phyloP scores from a whole-genome alignment of 2,329 filamentous ascomycete species.

The Fusarium anthophilum region DNA sequence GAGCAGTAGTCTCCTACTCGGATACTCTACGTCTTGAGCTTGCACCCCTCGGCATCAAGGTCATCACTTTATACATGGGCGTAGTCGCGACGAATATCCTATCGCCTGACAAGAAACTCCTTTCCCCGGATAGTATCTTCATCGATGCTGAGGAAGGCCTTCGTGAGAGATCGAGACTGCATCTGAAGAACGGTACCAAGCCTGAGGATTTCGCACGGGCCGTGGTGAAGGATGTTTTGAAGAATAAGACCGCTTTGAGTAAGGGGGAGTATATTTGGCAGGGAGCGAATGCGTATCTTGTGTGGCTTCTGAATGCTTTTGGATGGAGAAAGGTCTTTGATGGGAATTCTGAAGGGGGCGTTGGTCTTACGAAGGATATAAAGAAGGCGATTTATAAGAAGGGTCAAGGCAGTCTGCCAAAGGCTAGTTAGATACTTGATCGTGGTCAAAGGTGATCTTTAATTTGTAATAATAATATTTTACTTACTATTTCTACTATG shows the following conservation, averaged over 20 bases:
- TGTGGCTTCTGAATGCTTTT: slow-evolving; percentile 10
- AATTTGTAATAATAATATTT: neutral
- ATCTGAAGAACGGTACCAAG: neutral
- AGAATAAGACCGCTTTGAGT: neutral
- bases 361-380: neutral
- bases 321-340: neutral
- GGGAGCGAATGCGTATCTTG: neutral
- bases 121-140: neutral
- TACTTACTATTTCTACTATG: no score
- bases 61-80: slow-evolving; percentile 10
- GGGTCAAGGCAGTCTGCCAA: neutral
- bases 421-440: neutral
- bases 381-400: neutral
- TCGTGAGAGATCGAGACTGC: neutral
- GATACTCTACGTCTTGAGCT: slow-evolving; percentile 25
- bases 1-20: slow-evolving; percentile 4
- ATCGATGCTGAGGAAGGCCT: slow-evolving; percentile 1
- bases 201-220: neutral
- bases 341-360: fast-evolving
- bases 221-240: neutral
- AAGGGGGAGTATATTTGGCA: neutral
- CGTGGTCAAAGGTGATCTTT: fast-evolving
- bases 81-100: neutral
- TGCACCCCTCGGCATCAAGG: neutral
- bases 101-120: neutral